Percentiles rank a stretch among this genome's conserved stretches.
These are phyloP conservation scores for Mycena galericulata DNA, from an alignment of 768 basidiomycete genomes.

Conservation along the genomic window DNA sequence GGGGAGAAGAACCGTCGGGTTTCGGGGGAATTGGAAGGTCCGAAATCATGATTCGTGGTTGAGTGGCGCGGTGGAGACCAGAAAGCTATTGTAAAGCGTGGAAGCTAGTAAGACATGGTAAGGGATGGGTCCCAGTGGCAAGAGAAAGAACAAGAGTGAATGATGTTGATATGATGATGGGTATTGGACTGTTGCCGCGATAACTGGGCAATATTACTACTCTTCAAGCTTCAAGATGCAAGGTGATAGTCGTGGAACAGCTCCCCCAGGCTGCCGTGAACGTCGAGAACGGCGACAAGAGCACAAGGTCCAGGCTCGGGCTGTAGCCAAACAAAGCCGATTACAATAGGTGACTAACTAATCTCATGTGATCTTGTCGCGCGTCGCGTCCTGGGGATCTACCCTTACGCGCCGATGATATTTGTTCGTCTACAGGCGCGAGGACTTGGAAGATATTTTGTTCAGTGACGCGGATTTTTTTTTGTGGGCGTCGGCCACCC, in stretches of 20 bases:
- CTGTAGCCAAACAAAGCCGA: too few species aligned
- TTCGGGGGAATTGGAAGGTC: constrained; percentile 18
- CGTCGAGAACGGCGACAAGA: constrained; percentile 12
- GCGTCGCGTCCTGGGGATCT: too few species aligned
- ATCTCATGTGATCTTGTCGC: too few species aligned
- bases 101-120: constrained; percentile 28
- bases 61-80: constrained; percentile 11
- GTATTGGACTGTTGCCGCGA: background rate
- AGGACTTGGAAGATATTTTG: too few species aligned
- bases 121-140: constrained; percentile 4
- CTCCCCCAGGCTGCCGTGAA: constrained; percentile 13
- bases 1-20: background rate
- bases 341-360: too few species aligned
- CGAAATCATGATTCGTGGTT: constrained; percentile 18
- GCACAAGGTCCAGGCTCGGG: constrained; percentile 4
- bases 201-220: background rate
- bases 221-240: background rate
- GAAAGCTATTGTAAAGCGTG: background rate
- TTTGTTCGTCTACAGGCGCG: too few species aligned
- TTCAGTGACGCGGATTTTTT: too few species aligned
- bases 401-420: too few species aligned
- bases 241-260: constrained; percentile 15
- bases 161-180: constrained; percentile 32
- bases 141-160: constrained; percentile 29
- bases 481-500: too few species aligned